Percentiles rank a stretch among this genome's conserved stretches.
Conservation (phyloP, 78 protist genomes). For the Neovahlkampfia damariscottae region DNA sequence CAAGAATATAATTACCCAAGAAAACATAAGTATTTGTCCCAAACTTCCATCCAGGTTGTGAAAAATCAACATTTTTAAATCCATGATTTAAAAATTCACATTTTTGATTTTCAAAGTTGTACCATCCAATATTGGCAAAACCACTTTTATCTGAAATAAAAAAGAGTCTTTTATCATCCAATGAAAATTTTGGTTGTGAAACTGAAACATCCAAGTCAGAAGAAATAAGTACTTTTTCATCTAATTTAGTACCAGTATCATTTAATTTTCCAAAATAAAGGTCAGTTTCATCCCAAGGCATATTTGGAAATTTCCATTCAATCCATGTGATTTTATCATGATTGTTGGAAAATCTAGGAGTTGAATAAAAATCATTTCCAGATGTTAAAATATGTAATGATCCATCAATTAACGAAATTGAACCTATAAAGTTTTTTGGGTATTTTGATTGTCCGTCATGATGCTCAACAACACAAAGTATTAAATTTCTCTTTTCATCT, state of each 20-base stretch:
- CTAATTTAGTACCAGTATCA: background rate
- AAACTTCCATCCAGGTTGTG: too few relatives aligned
- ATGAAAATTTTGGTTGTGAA: background rate
- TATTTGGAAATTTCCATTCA: constrained; percentile 4
- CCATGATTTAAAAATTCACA: too few relatives aligned
- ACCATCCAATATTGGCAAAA: background rate
- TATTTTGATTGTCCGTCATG: background rate
- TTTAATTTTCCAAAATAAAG: too few relatives aligned
- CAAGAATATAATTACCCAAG: too few relatives aligned
- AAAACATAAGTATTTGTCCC: too few relatives aligned
- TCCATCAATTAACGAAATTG: background rate
- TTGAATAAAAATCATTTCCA: constrained; percentile 18
- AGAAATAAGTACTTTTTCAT: background rate
- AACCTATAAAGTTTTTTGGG: background rate
- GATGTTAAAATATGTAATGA: background rate
- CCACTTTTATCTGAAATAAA: background rate
- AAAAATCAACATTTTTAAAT: too few relatives aligned
- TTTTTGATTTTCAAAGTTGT: background rate
- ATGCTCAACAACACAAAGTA: constrained; percentile 13
- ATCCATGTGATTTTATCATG: background rate
- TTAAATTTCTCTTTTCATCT: background rate
- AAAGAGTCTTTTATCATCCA: background rate
- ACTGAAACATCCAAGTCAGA: background rate
- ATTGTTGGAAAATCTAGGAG: constrained; percentile 5
- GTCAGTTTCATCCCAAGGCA: constrained; percentile 37